Base-by-base conservation (phyloP, 768 basidiomycete species). In the Hydnomerulius pinastri region DNA sequence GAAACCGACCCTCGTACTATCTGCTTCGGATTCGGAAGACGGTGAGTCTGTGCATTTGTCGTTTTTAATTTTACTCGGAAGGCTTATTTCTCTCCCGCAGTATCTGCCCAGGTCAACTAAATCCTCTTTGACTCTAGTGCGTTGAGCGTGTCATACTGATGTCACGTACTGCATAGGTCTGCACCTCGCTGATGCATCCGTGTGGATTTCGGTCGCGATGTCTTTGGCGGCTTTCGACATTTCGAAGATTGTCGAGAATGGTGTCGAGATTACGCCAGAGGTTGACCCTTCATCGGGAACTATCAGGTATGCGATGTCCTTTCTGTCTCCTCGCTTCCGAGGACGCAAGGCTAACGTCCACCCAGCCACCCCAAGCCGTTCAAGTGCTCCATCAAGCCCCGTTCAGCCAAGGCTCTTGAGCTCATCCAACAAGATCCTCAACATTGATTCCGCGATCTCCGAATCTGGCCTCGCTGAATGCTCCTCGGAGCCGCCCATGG, bases 11-110 rank as follows among this genome's bases (percentile, higher is more conserved):
- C 85, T 51, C 80, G 79, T 47, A 73, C 73, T 41, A 62, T 83
- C 40, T 83, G 80, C 58, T 89, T 87, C 67, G 86, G 86, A 6
- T 89, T 86, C 60, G 86, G 86, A 41, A 73, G 86, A 68, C 78
- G 86, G 61, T 68, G 65, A 17, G 73, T 71, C 43, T 42, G 9
- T 48, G 32, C 50, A 43, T 43, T 46, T 28, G 43, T 48, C 24
- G 6, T 50, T 40, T 24, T 21, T 38, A n/a, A n/a, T 27, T 40
- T 38, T 41, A 53, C 46, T 32, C 20, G 39, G 15, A 35, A 27
- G 36, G 43, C 50, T 61, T 51, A 38, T 35, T n/a, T 6, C 18
- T 23, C 27, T 25, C 20, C 24, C 20, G 37, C 43, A 66, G 57
- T 11, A 61, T 66, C 33, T 68, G 67, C 46, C 67, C 67, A 52